Conservation (phyloP, 2,329 filamentous ascomycete genomes). For the Venturia oleaginea region DNA sequence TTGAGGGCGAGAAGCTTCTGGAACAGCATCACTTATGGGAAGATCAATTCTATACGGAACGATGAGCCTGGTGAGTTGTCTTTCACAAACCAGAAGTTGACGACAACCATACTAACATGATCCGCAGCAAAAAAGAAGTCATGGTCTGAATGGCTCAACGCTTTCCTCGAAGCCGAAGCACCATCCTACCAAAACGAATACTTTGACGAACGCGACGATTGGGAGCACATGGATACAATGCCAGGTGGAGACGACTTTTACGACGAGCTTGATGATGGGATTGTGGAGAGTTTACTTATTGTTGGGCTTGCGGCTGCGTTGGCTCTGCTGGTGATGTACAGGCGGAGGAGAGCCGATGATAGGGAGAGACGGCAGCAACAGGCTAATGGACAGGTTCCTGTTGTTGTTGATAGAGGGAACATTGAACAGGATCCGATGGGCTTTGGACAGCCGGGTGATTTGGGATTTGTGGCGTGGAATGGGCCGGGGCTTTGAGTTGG, state of each 20-base stretch:
- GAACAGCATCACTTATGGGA: conserved; percentile 88
- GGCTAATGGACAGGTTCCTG: conserved; percentile 17
- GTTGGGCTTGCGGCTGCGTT: conserved; percentile 66
- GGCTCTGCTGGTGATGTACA: conserved; percentile 60
- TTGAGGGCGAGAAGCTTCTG: conserved; percentile 79
- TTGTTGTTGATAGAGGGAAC: conserved; percentile 13
- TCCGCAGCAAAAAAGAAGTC: conserved; percentile 43
- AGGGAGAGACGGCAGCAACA: conserved; percentile 29
- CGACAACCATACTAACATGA: neutral
- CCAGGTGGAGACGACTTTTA: conserved; percentile 43
- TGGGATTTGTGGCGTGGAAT: conserved; percentile 59
- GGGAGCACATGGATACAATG: conserved; percentile 26
- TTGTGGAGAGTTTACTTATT: conserved; percentile 79
- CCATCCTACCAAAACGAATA: conserved; percentile 39
- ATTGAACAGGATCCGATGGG: conserved; percentile 42
- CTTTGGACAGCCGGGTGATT: conserved; percentile 58
- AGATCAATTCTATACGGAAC: conserved; percentile 73
- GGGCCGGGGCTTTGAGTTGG: conserved; percentile 23
- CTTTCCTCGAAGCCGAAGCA: conserved; percentile 60
- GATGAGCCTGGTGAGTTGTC: conserved; percentile 66
- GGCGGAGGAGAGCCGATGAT: conserved; percentile 36
- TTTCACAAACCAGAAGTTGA: neutral
- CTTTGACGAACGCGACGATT: conserved; percentile 46
- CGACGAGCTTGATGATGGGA: conserved; percentile 49
- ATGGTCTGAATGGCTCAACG: conserved; percentile 80